Conservation (phyloP, 2,329 filamentous ascomycete species). For the Penicillium polonicum region DNA sequence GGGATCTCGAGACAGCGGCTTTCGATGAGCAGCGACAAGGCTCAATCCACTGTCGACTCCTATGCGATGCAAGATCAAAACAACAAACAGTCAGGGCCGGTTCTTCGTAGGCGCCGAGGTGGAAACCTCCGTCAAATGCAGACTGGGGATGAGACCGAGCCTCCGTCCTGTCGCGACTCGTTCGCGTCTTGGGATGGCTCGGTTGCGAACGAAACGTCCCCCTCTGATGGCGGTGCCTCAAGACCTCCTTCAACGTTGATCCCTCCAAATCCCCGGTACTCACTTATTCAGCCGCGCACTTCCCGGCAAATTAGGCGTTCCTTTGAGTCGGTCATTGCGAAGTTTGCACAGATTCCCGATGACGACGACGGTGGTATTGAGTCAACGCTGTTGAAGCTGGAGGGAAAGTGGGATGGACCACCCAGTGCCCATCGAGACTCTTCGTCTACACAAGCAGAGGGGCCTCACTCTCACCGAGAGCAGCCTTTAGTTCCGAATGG, state of each 20-base stretch:
- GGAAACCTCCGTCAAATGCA: constrained; percentile 70
- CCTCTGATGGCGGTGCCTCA: constrained; percentile 18
- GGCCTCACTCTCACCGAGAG: constrained; percentile 1
- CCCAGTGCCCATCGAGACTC: constrained; percentile 17
- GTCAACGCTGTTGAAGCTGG: constrained; percentile 85
- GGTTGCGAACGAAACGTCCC: constrained; percentile 21
- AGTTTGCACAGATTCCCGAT: constrained; percentile 83
- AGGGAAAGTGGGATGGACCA: constrained; percentile 71
- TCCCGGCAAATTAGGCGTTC: constrained; percentile 63
- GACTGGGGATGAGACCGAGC: constrained; percentile 63
- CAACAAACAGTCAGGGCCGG: constrained; percentile 43
- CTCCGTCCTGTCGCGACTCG: constrained; percentile 37
- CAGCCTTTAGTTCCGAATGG: not conserved
- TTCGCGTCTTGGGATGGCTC: constrained; percentile 37
- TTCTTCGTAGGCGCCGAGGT: constrained; percentile 70
- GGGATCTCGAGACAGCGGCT: constrained; percentile 36
- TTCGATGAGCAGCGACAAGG: constrained; percentile 27
- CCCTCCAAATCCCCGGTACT: constrained; percentile 39
- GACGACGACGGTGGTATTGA: constrained; percentile 88
- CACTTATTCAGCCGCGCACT: constrained; percentile 52
- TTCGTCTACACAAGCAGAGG: constrained; percentile 3
- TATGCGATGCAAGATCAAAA: constrained; percentile 18
- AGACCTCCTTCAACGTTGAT: constrained; percentile 30
- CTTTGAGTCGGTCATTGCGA: constrained; percentile 84
- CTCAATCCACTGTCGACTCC: constrained; percentile 17